phyloP scores from a whole-genome alignment of 257 asterid genomes.

The Nicotiana undulata region DNA sequence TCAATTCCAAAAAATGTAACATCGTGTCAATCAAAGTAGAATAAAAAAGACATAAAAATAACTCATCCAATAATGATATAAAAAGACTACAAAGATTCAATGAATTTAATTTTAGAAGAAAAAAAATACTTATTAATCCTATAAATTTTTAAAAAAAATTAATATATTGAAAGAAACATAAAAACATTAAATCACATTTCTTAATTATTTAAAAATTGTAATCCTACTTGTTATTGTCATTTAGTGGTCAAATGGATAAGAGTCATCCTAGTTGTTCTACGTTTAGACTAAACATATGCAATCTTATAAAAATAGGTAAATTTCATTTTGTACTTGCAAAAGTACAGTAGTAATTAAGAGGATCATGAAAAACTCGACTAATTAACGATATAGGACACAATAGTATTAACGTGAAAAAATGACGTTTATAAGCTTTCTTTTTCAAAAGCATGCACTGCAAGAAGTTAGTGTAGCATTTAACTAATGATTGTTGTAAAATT shows the following conservation, averaged over 20 bases:
- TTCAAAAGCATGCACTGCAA: neutral
- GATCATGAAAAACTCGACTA: too few relatives aligned
- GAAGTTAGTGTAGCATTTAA: neutral
- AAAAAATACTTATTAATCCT: neutral
- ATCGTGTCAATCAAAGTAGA: neutral
- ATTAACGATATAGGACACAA: neutral
- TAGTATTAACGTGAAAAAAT: neutral
- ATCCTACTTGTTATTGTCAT: neutral
- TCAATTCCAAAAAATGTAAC: neutral
- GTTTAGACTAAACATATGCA: neutral
- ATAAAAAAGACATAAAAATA: neutral
- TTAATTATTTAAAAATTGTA: too few relatives aligned
- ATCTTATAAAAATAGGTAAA: neutral
- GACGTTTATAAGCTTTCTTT: neutral
- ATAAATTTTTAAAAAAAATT: neutral
- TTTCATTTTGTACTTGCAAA: neutral
- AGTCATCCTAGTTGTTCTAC: neutral
- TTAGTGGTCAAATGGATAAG: neutral
- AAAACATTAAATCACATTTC: neutral
- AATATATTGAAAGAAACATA: neutral
- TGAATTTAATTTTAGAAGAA: neutral
- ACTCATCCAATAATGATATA: neutral
- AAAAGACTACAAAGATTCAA: neutral
- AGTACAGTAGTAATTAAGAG: neutral
- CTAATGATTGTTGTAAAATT: neutral